Evolutionary conservation across 768 basidiomycete species (phyloP), one percentile per base, ranked within the genome.

Genomic region (Russula brevipes): DNA sequence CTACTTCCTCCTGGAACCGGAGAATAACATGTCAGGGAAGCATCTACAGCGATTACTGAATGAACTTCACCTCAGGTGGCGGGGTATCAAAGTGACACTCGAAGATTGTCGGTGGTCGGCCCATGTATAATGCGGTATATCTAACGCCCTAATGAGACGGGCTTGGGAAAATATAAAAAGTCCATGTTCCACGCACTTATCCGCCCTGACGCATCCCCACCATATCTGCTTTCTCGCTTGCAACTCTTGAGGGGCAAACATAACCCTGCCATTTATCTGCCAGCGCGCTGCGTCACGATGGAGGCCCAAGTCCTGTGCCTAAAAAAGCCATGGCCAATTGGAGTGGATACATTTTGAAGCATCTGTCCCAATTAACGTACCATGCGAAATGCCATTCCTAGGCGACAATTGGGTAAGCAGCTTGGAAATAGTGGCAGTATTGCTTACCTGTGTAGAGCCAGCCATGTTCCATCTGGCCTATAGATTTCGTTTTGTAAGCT

Each of bases 241-340:
- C 35, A 81, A 84, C 72, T 91, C 90, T 68, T 84, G 54, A 16
- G 60, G 46, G 9, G 82, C 81, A 67, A 91, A 89, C 41, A 91
- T 72, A 60, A 79, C 78, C 52, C 77, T 79, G 14, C 83, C 84
- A 60, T 83, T 77, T 57, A 81, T 79, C 68, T 84, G 84, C 89
- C 91, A 94, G 58, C 80, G 82, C 31, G 86, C 82, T 4, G 89
- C 83, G 67, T 89, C 83, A 35, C 88, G 87, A 70, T 94, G 90
- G 65, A 94, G 76, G 38, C 91, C 91, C 16, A 93, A 75, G 71
- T 94, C 91, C 65, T 86, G 81, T 0, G 91, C 91, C 88, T 90
- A 63, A 49, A 59, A 54, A 59, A 54, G 19, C 16, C 38, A 36
- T 47, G 30, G 35, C 57, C 60, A 50, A 55, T 17, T 44, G 67